phyloP scores from a whole-genome alignment of 225 moss, liverwort and hornwort species.

The Straminergon stramineum region DNA sequence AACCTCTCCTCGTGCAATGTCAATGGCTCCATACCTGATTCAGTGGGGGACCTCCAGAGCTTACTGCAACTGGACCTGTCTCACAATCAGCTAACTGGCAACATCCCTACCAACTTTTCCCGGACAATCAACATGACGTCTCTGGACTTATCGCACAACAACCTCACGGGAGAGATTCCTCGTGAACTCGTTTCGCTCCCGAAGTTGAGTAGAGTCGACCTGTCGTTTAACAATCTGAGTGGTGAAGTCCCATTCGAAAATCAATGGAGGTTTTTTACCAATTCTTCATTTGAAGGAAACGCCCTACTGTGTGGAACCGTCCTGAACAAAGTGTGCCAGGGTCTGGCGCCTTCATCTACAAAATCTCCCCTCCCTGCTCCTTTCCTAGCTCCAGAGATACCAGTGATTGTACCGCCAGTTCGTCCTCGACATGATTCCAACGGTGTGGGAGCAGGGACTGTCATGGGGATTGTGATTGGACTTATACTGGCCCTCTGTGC shows the following conservation, averaged over 20 bases:
- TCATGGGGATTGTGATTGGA: slow-evolving; percentile 19
- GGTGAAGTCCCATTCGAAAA: slow-evolving; percentile 22
- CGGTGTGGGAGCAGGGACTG: not conserved
- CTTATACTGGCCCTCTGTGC: slow-evolving; percentile 13
- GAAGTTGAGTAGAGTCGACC: slow-evolving; percentile 19
- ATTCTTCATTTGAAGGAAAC: slow-evolving; percentile 31
- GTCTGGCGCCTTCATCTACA: not conserved
- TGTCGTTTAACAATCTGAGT: slow-evolving; percentile 36
- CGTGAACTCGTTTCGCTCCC: slow-evolving; percentile 5
- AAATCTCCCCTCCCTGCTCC: not conserved
- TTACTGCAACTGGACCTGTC: slow-evolving; percentile 41
- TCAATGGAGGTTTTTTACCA: slow-evolving; percentile 26
- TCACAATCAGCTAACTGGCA: slow-evolving; percentile 31
- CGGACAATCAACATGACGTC: not conserved
- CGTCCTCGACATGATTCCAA: not conserved
- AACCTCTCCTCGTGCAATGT: slow-evolving; percentile 39
- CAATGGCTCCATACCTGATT: slow-evolving; percentile 28
- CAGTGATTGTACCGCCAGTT: not conserved
- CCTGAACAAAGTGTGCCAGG: not conserved
- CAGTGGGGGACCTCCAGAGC: slow-evolving; percentile 21
- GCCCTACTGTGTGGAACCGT: slow-evolving; percentile 30
- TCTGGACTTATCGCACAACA: slow-evolving; percentile 56
- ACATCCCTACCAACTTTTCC: slow-evolving; percentile 20
- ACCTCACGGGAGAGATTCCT: slow-evolving; percentile 41
- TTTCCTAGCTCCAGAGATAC: not conserved